phyloP scores from a whole-genome alignment of 768 basidiomycete species.

The Sarcodon sp. region DNA sequence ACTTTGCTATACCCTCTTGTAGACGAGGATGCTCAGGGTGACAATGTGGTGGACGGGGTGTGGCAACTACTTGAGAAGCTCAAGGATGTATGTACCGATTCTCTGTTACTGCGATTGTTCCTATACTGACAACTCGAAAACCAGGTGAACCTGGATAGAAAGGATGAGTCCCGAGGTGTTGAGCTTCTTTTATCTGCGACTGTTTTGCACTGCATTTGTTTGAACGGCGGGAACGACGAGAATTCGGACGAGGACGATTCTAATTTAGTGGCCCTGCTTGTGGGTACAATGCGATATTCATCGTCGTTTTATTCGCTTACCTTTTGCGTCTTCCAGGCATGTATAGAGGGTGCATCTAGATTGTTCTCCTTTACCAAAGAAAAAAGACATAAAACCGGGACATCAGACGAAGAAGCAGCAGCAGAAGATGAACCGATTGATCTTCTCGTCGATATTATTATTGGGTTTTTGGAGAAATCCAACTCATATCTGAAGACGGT shows the following conservation, averaged over 20 bases:
- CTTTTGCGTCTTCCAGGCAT: conserved; percentile 29
- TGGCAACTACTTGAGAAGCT: conserved; percentile 27
- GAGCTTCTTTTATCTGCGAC: conserved; percentile 61
- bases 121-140: background rate
- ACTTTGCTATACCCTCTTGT: conserved; percentile 35
- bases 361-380: conserved; percentile 27
- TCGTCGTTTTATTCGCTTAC: conserved; percentile 1
- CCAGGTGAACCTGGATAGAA: conserved; percentile 25
- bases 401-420: conserved; percentile 12
- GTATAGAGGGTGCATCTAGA: conserved; percentile 42
- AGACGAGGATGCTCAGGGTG: conserved; percentile 29
- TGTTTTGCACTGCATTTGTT: conserved; percentile 61
- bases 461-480: conserved; percentile 79
- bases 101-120: background rate
- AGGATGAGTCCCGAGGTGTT: conserved; percentile 52
- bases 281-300: conserved; percentile 1
- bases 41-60: conserved; percentile 30
- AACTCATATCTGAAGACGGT: conserved; percentile 70
- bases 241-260: conserved; percentile 44
- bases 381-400: conserved; percentile 21
- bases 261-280: background rate
- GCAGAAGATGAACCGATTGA: conserved; percentile 46
- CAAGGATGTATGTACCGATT: conserved; percentile 22
- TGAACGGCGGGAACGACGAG: conserved; percentile 35
- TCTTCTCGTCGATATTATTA: conserved; percentile 77